Base-by-base conservation (phyloP, 495 filamentous ascomycete species). In the Trichoderma gamsii region DNA sequence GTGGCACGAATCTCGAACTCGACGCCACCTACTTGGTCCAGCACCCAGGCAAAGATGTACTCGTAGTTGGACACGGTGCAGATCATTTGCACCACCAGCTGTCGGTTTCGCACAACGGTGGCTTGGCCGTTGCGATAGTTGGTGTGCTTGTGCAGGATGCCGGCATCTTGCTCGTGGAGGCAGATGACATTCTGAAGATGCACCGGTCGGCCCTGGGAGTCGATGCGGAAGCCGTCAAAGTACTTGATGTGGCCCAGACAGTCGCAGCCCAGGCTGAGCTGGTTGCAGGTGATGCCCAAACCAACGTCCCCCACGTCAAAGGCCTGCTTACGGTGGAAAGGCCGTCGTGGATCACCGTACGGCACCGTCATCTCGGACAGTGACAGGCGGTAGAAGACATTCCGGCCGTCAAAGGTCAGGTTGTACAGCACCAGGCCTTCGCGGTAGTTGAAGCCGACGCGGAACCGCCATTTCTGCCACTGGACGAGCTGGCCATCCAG, bases 1-100 rank as follows among this genome's bases (percentile, higher is more conserved):
- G 93, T 97, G 63, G 97, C 87, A 76, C 95, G 97, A 79, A 98
- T 90, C 79, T 98, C 94, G 61, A 94, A 88, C 78, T 97, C 92
- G 73, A 97, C 87, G 15, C 93, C 96, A 65, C 92, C 94, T 72
- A 97, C 94, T 77, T 94, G 92, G 51, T 52, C 44, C 18, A 65
- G 59, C 56, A 52, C 56, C 63, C 41, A 65, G 25, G 67, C 59
- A 44, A 59, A 64, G 35, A 64, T 49, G 79, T 98, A 98, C 78
- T 98, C 94, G 79, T 98, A 98, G 80, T 98, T 98, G 64, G 93
- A 92, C 11, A 93, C 94, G 1, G 94, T 98, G 81, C 97, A 97
- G 72, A 97, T 90, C 66, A 97, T 94, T 27, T 92, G 93, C 73
- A 98, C 83, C 70, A 98, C 83, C 67, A 98, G 84, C 73, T 96